These are phyloP conservation scores for Aspergillus chevalieri DNA, from an alignment of 2,329 filamentous ascomycete species.

Conservation along the genomic window DNA sequence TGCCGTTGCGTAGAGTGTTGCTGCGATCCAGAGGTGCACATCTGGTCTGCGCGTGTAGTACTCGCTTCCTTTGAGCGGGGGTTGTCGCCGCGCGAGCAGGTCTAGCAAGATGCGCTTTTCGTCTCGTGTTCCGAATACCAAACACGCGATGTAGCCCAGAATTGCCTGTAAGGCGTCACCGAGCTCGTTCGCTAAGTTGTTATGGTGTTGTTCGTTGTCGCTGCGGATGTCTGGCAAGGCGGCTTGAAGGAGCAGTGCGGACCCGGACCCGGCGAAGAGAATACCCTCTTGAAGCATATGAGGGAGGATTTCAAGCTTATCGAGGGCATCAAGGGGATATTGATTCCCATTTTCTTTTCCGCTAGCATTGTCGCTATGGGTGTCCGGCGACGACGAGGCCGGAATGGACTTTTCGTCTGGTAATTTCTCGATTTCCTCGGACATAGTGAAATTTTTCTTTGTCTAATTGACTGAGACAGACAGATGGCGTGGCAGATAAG, in stretches of 20 bases:
- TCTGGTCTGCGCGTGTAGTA: slow-evolving; percentile 16
- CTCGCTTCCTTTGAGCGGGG: slow-evolving; percentile 17
- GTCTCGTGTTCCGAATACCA: slow-evolving; percentile 25
- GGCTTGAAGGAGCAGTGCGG: slow-evolving; percentile 30
- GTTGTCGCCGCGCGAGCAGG: slow-evolving; percentile 16
- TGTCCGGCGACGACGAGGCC: not conserved
- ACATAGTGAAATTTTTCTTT: too few species aligned
- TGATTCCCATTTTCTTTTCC: slow-evolving; percentile 1
- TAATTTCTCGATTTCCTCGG: not conserved
- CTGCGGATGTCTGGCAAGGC: slow-evolving; percentile 22
- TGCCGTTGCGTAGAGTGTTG: slow-evolving; percentile 30
- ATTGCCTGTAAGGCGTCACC: slow-evolving; percentile 24
- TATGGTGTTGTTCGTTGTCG: slow-evolving; percentile 7
- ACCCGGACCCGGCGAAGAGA: slow-evolving; percentile 29
- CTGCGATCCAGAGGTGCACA: slow-evolving; percentile 27
- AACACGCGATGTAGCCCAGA: slow-evolving; percentile 29
- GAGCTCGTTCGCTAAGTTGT: slow-evolving; percentile 23
- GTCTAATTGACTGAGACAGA: too few species aligned
- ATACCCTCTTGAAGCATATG: slow-evolving; percentile 32
- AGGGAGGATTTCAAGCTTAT: slow-evolving; percentile 28
- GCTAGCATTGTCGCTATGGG: not conserved
- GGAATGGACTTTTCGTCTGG: not conserved
- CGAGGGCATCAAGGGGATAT: slow-evolving; percentile 22
- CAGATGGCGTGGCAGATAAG: too few species aligned
- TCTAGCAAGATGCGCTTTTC: slow-evolving; percentile 26